A percentile compares a stretch with the other conserved stretches of the same genome.
These are phyloP conservation scores for Usnea hakonensis DNA, from an alignment of 495 filamentous ascomycete species.

Conservation along the genomic window DNA sequence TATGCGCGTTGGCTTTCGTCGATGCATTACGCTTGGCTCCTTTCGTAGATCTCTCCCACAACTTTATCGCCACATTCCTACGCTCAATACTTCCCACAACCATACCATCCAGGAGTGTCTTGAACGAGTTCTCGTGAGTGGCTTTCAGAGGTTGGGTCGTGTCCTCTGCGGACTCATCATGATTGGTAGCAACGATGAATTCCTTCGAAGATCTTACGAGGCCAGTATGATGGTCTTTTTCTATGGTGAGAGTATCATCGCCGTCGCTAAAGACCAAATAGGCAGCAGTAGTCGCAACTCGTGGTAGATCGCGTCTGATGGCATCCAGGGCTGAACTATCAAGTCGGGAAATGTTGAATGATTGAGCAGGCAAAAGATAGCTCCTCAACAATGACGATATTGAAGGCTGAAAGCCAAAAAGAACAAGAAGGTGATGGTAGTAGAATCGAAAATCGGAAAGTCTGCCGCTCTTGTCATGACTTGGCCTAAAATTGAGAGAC, in stretches of 20 bases:
- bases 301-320: constrained; percentile 31
- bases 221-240: constrained; percentile 49
- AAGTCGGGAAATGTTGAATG: neutral
- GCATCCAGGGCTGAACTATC: constrained; percentile 21
- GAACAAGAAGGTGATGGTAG: constrained; percentile 45
- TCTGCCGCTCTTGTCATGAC: constrained; percentile 38
- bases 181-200: constrained; percentile 54
- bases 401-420: constrained; percentile 49
- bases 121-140: neutral
- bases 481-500: constrained; percentile 57
- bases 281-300: constrained; percentile 42
- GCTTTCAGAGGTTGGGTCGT: constrained; percentile 9
- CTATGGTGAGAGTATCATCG: constrained; percentile 37
- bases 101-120: constrained; percentile 13
- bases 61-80: constrained; percentile 2
- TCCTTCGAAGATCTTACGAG: constrained; percentile 31
- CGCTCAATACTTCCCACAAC: constrained; percentile 22
- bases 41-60: constrained; percentile 10
- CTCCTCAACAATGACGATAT: constrained; percentile 47
- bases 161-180: constrained; percentile 32
- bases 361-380: constrained; percentile 31
- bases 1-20: neutral
- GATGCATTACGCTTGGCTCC: neutral
- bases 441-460: constrained; percentile 37
- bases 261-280: constrained; percentile 54